Conservation (phyloP, 2,329 filamentous ascomycete species). For the Cordyceps fumosorosea region DNA sequence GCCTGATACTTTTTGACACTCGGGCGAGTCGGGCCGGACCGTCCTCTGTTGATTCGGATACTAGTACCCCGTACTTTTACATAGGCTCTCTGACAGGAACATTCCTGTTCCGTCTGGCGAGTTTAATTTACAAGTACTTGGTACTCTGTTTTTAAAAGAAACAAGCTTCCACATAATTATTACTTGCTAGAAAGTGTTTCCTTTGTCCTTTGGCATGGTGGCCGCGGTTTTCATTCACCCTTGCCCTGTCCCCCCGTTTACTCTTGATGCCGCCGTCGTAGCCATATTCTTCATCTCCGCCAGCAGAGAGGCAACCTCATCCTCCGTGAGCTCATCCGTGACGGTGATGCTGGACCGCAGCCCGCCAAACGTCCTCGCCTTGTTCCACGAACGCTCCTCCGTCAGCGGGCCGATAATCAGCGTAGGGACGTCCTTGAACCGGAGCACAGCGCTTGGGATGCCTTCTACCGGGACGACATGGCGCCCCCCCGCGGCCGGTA, state of each 20-base stretch:
- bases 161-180: background rate
- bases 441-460: background rate
- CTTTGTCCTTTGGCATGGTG: background rate
- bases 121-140: slow-evolving; percentile 1
- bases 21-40: background rate
- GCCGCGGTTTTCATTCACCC: background rate
- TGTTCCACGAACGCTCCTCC: slow-evolving; percentile 6
- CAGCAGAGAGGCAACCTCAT: slow-evolving; percentile 6
- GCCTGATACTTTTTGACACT: background rate
- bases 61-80: background rate
- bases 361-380: background rate
- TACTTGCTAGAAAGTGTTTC: background rate
- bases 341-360: background rate
- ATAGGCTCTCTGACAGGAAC: background rate
- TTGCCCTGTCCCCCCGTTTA: background rate
- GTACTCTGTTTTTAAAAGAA: background rate
- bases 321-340: background rate
- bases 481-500: background rate
- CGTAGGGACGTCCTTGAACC: background rate
- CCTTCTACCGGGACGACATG: slow-evolving; percentile 3
- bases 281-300: slow-evolving; percentile 9
- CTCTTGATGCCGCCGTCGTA: background rate
- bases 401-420: slow-evolving; percentile 8
- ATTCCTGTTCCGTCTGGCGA: background rate
- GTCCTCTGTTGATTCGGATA: background rate